phyloP scores from a whole-genome alignment of 139 green algal genomes.

The Chlorella sp. region DNA sequence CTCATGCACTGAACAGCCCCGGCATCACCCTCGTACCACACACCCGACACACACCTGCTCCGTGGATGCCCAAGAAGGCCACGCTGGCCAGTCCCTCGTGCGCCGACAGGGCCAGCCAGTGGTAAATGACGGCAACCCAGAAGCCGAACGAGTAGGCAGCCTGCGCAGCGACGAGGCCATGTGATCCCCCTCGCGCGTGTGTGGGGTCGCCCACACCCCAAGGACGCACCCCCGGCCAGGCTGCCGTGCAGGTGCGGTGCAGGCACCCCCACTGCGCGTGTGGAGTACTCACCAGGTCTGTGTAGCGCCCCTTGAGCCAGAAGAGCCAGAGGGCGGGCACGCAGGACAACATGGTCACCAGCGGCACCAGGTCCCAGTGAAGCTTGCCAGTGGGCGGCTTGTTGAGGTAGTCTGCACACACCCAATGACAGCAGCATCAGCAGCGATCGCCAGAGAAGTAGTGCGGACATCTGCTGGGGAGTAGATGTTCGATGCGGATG shows the following conservation, averaged over 20 bases:
- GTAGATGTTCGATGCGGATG: too few species aligned
- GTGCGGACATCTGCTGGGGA: too few species aligned
- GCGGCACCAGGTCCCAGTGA: neutral
- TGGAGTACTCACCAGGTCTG: constrained; percentile 2
- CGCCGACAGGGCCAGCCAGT: neutral
- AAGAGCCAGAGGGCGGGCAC: neutral
- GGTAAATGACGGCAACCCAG: constrained; percentile 1
- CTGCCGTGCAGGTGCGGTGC: too few species aligned
- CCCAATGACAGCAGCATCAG: neutral
- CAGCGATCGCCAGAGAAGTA: neutral
- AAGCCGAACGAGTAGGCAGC: constrained; percentile 1
- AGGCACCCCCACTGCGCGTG: too few species aligned
- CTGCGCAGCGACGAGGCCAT: neutral
- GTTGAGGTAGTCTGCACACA: neutral
- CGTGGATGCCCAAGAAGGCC: neutral
- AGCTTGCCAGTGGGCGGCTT: neutral
- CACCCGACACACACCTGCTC: neutral
- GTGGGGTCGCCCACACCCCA: too few species aligned
- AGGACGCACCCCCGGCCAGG: too few species aligned
- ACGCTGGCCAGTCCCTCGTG: neutral
- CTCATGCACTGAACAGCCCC: too few species aligned
- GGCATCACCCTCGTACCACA: too few species aligned
- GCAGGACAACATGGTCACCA: neutral
- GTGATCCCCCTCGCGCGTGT: neutral
- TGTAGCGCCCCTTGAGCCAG: neutral